Evolutionary conservation across 2,329 filamentous ascomycete species (phyloP).

Genomic region (Biscogniauxia mediterranea): DNA sequence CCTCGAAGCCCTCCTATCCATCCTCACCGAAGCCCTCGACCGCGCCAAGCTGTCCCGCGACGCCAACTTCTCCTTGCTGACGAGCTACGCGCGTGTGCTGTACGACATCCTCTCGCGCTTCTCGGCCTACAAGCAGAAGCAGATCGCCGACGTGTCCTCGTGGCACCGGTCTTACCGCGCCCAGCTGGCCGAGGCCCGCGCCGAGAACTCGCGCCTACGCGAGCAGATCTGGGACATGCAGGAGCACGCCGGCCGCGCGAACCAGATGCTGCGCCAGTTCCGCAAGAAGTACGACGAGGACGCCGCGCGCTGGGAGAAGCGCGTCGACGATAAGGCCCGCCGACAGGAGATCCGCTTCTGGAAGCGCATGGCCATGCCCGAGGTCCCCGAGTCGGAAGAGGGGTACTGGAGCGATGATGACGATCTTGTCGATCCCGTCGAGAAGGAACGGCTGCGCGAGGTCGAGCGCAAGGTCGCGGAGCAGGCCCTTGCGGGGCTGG

Average conservation of each 20-base stretch:
- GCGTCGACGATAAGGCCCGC: conserved; percentile 50
- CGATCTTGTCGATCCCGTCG: conserved; percentile 59
- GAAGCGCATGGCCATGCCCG: conserved; percentile 65
- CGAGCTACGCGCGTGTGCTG: conserved; percentile 57
- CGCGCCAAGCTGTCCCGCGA: conserved; percentile 59
- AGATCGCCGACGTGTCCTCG: conserved; percentile 58
- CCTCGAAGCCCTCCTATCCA: conserved; percentile 59
- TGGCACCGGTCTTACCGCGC: conserved; percentile 67
- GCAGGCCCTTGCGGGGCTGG: conserved; percentile 36
- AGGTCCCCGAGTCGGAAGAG: conserved; percentile 57
- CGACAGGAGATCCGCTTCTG: conserved; percentile 63
- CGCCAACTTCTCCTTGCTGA: conserved; percentile 57
- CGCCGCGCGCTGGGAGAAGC: conserved; percentile 50
- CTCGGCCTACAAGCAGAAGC: conserved; percentile 64
- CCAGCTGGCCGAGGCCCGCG: conserved; percentile 63
- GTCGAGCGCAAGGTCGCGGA: conserved; percentile 46
- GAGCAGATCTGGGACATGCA: conserved; percentile 69
- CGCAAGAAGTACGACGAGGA: conserved; percentile 57
- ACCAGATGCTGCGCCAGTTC: conserved; percentile 56
- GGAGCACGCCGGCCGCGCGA: conserved; percentile 56
- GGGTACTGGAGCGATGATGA: conserved; percentile 64
- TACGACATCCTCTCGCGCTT: conserved; percentile 60
- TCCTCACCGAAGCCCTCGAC: conserved; percentile 61
- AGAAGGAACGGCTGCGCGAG: conserved; percentile 56
- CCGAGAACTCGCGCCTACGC: conserved; percentile 61